phyloP scores from a whole-genome alignment of 768 basidiomycete genomes.

The Boletus edulis region DNA sequence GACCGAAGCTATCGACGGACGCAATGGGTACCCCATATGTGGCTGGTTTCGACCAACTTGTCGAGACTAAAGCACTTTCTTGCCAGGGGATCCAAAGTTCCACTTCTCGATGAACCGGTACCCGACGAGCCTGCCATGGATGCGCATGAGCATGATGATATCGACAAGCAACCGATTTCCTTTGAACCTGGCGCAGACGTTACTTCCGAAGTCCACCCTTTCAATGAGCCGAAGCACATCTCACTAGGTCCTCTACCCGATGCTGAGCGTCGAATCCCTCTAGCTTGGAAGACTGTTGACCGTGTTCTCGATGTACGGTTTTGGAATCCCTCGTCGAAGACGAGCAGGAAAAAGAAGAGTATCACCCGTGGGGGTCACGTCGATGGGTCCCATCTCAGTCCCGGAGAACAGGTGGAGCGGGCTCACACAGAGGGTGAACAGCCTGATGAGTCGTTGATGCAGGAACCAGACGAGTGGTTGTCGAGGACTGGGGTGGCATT shows the following conservation, averaged over 20 bases:
- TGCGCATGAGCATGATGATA: constrained; percentile 26
- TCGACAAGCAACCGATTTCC: constrained; percentile 18
- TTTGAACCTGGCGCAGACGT: constrained; percentile 44
- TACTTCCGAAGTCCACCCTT: constrained; percentile 32
- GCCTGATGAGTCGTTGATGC: constrained; percentile 51
- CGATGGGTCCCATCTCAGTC: constrained; percentile 20
- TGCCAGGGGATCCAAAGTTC: constrained; percentile 60
- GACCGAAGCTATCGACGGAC: constrained; percentile 73
- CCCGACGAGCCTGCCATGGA: constrained; percentile 23
- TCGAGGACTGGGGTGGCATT: constrained; percentile 40
- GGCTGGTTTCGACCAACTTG: constrained; percentile 70
- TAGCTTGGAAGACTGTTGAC: constrained; percentile 85
- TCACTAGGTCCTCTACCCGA: constrained; percentile 50
- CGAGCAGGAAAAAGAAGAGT: constrained; percentile 17
- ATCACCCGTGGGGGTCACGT: constrained; percentile 26
- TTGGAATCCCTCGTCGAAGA: constrained; percentile 43
- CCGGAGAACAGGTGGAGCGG: constrained; percentile 28
- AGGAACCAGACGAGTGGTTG: constrained; percentile 59
- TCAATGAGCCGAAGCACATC: constrained; percentile 27
- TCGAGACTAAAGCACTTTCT: constrained; percentile 78
- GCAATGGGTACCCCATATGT: constrained; percentile 93
- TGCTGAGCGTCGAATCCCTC: constrained; percentile 73
- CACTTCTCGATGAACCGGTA: constrained; percentile 53
- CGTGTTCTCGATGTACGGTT: constrained; percentile 82
- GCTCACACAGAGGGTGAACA: constrained; percentile 62